Percentiles rank a stretch among this genome's conserved stretches.
Conservation (phyloP, 345 rosid species). For the Heritiera fomes region DNA sequence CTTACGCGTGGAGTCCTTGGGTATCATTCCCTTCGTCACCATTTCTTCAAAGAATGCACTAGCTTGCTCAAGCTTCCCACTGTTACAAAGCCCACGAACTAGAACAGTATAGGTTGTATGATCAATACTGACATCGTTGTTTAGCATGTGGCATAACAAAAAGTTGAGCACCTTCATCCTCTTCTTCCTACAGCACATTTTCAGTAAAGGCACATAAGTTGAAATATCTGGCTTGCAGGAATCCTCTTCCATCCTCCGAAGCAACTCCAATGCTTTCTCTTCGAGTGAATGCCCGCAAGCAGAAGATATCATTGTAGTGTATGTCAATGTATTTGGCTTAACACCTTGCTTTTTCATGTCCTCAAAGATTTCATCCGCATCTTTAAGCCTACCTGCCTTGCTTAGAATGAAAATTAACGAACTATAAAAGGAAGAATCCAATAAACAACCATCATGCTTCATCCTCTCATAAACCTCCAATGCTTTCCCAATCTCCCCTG, state of each 20-base stretch:
- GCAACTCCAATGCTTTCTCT: constrained; percentile 62
- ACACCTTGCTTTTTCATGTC: constrained; percentile 79
- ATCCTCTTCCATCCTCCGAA: constrained; percentile 62
- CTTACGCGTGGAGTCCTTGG: constrained; percentile 47
- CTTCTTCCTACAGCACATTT: constrained; percentile 72
- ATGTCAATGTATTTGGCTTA: constrained; percentile 46
- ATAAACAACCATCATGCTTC: constrained; percentile 64
- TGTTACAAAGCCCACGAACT: constrained; percentile 52
- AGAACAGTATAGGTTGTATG: constrained; percentile 56
- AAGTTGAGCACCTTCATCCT: constrained; percentile 63
- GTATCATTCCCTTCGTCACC: constrained; percentile 65
- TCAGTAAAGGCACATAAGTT: constrained; percentile 66
- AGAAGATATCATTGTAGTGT: constrained; percentile 60
- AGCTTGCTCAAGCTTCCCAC: constrained; percentile 64
- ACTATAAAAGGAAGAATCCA: constrained; percentile 63
- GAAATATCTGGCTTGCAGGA: constrained; percentile 56
- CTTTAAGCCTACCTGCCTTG: constrained; percentile 67
- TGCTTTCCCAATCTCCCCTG: constrained; percentile 62
- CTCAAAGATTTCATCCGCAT: constrained; percentile 64
- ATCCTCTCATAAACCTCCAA: constrained; percentile 67
- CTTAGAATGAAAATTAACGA: constrained; percentile 64
- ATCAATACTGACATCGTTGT: constrained; percentile 63
- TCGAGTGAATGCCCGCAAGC: constrained; percentile 58
- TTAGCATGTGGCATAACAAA: constrained; percentile 66
- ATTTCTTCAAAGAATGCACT: constrained; percentile 68